Evolutionary conservation across 2,329 filamentous ascomycete genomes (phyloP).

Genomic region (Ophiostoma sp.): DNA sequence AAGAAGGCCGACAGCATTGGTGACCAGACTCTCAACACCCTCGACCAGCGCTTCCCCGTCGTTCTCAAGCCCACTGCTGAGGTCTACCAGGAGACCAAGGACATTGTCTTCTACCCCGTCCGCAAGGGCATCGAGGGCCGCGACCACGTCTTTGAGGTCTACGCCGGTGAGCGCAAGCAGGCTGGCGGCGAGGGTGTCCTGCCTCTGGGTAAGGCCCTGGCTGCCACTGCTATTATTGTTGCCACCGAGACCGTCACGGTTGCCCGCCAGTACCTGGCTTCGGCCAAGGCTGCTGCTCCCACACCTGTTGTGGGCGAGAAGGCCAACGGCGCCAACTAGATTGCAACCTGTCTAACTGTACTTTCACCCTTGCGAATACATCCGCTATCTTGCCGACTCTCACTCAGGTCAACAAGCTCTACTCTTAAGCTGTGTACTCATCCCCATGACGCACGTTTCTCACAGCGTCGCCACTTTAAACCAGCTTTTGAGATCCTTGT

Average conservation of each 20-base stretch:
- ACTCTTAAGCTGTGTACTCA: background rate
- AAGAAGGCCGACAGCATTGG: constrained; percentile 73
- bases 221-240: constrained; percentile 63
- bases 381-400: background rate
- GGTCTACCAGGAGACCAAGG: constrained; percentile 59
- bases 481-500: background rate
- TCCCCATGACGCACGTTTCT: background rate
- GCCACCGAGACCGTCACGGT: constrained; percentile 59
- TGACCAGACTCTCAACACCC: constrained; percentile 61
- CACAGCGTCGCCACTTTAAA: background rate
- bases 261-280: constrained; percentile 53
- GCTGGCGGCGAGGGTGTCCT: constrained; percentile 58
- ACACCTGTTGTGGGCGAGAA: constrained; percentile 46
- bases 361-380: background rate
- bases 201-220: constrained; percentile 63
- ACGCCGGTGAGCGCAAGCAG: constrained; percentile 57
- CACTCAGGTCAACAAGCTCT: background rate
- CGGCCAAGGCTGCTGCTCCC: constrained; percentile 53
- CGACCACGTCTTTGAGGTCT: constrained; percentile 56
- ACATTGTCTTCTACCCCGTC: constrained; percentile 57
- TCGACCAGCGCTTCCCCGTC: constrained; percentile 66
- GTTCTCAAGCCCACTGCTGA: constrained; percentile 71
- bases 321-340: constrained; percentile 30
- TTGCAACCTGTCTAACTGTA: background rate
- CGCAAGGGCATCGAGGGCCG: constrained; percentile 57